Conservation (phyloP, 257 asterid genomes). For the Fraxinus pennsylvanica region DNA sequence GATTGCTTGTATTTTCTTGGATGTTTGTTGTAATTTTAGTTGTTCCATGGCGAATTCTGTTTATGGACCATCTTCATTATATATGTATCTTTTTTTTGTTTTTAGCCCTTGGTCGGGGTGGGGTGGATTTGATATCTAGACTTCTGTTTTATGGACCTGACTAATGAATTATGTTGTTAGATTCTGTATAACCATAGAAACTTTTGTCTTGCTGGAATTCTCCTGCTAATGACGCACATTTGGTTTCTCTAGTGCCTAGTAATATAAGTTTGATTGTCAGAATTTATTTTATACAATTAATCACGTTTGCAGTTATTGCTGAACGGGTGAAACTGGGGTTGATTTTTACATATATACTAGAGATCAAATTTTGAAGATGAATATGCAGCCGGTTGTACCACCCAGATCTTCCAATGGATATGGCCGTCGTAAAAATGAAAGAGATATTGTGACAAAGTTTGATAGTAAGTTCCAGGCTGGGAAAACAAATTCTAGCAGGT, state of each 20-base stretch:
- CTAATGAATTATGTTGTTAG: background rate
- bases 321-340: constrained; percentile 30
- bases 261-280: background rate
- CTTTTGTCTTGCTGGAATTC: constrained; percentile 7
- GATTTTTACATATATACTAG: constrained; percentile 31
- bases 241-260: background rate
- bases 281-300: constrained; percentile 4
- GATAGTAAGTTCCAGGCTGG: constrained; percentile 62
- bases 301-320: constrained; percentile 35
- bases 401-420: constrained; percentile 76
- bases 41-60: background rate
- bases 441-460: constrained; percentile 49
- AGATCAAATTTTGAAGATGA: constrained; percentile 48
- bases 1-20: background rate
- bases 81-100: background rate
- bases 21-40: background rate
- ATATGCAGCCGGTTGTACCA: constrained; percentile 71
- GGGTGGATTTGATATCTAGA: background rate
- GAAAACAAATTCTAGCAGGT: constrained; percentile 47
- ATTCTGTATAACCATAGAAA: constrained; percentile 1
- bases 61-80: background rate
- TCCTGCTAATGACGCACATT: background rate
- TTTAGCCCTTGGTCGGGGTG: background rate
- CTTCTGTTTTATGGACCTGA: constrained; percentile 15
- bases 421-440: constrained; percentile 72